Conservation (phyloP, 495 filamentous ascomycete species). For the Aspergillus bertholletiae region DNA sequence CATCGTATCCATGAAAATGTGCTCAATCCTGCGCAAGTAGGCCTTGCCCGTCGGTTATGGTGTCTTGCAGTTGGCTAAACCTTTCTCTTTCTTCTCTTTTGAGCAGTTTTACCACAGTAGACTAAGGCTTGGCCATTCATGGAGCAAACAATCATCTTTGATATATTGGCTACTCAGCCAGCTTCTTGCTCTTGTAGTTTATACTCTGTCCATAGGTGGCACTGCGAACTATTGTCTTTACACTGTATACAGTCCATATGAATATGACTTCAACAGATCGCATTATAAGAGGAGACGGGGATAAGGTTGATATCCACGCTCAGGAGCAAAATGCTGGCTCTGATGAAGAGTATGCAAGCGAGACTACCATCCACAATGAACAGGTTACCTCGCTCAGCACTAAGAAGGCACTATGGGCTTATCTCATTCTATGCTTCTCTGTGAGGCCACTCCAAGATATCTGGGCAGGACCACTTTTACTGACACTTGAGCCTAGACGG, state of each 20-base stretch:
- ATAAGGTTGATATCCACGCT: background rate
- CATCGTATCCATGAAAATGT: background rate
- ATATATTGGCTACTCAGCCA: too few species aligned
- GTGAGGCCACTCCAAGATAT: background rate
- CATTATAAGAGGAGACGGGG: background rate
- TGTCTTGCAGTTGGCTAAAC: background rate
- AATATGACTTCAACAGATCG: background rate
- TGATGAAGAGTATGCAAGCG: background rate
- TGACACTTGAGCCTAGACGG: background rate
- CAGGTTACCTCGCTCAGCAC: background rate
- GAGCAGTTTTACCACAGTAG: too few species aligned
- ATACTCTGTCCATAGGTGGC: too few species aligned
- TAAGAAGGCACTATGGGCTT: background rate
- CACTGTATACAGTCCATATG: too few species aligned
- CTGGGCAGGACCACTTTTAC: background rate
- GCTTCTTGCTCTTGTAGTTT: background rate
- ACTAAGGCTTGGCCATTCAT: too few species aligned
- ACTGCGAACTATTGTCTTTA: too few species aligned
- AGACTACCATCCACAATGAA: background rate
- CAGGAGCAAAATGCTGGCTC: background rate
- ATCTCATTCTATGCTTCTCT: background rate
- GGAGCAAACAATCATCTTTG: too few species aligned
- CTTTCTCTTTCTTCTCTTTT: background rate
- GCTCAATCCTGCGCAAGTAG: background rate
- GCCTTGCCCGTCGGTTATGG: too few species aligned